Evolutionary conservation across 441 rosid genomes (phyloP).

Genomic region (Erodium trifolium): DNA sequence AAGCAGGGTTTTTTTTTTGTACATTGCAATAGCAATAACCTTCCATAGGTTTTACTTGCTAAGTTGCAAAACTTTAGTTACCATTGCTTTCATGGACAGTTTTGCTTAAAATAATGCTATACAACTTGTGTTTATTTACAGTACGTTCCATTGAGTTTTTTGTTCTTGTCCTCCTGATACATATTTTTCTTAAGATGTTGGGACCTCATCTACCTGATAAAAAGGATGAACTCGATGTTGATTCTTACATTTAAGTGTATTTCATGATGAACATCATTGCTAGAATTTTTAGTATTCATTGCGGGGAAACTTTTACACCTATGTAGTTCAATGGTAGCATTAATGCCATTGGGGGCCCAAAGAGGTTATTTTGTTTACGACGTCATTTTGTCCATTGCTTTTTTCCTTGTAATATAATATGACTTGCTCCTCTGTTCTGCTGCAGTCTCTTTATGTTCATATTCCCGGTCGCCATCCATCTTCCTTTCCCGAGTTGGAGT

Average conservation of each 20-base stretch:
- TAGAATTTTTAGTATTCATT: background rate
- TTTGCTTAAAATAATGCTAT: background rate
- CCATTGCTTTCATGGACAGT: background rate
- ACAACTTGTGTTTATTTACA: background rate
- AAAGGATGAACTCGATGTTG: background rate
- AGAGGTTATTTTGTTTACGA: background rate
- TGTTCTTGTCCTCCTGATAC: background rate
- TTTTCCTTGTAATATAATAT: conserved; percentile 17
- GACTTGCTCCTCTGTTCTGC: conserved; percentile 20
- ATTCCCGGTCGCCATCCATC: conserved; percentile 80
- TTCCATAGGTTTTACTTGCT: background rate
- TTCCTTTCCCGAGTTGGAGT: conserved; percentile 80
- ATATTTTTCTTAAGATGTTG: conserved; percentile 5
- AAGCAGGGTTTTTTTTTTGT: background rate
- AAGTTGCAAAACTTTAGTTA: background rate
- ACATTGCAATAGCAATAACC: background rate
- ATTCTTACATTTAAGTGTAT: background rate
- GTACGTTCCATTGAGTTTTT: background rate
- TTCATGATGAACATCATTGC: background rate
- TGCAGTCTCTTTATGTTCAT: conserved; percentile 81
- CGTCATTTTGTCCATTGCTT: background rate
- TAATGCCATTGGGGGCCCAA: background rate
- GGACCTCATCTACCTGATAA: conserved; percentile 2
- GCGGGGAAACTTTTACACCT: background rate
- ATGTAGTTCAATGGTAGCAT: conserved; percentile 1